phyloP scores from a whole-genome alignment of 441 rosid genomes.

The Corymbia calophylla region DNA sequence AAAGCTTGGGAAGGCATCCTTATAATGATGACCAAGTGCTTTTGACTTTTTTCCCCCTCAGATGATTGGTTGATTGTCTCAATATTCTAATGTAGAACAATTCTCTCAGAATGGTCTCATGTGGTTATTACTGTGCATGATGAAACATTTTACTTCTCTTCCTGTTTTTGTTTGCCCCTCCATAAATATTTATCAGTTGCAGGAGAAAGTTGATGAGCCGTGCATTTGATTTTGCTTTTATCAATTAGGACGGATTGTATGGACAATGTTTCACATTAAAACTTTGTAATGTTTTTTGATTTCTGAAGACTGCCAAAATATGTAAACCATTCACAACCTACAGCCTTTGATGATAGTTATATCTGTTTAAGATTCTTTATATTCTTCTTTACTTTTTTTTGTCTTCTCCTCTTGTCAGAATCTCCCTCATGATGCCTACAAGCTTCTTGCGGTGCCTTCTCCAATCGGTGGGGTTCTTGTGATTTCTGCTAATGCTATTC shows the following conservation, averaged over 20 bases:
- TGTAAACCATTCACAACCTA: neutral
- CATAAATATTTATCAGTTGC: neutral
- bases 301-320: neutral
- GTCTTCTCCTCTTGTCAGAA: constrained; percentile 42
- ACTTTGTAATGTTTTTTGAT: neutral
- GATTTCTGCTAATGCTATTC: constrained; percentile 76
- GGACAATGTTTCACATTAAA: neutral
- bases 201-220: neutral
- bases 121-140: neutral
- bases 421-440: constrained; percentile 95
- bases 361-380: neutral
- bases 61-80: neutral
- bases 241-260: neutral
- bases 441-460: constrained; percentile 95
- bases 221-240: neutral
- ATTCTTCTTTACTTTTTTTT: neutral
- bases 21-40: neutral
- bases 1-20: neutral
- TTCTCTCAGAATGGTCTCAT: neutral
- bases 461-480: constrained; percentile 99
- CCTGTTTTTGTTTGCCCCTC: neutral
- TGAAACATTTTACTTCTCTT: neutral
- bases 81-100: neutral
- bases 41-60: neutral
- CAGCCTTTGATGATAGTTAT: neutral